A percentile compares a stretch with the other conserved stretches of the same genome.
These are phyloP conservation scores for Entomortierella lignicola DNA, from an alignment of 192 early-diverging fungal species.

Conservation along the genomic window DNA sequence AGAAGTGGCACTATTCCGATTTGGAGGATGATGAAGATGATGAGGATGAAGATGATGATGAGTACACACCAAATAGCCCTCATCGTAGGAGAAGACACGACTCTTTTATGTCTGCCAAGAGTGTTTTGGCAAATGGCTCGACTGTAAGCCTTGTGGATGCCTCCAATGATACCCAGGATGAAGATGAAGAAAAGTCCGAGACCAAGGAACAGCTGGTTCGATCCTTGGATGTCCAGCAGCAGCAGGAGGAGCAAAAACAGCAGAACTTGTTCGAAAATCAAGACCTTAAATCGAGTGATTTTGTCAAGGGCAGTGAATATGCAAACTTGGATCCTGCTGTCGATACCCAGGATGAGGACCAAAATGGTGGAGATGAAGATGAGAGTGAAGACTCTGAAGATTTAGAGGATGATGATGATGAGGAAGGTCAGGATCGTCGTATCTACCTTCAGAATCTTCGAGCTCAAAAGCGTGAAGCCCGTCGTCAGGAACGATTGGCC, in stretches of 20 bases:
- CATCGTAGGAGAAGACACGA: constrained; percentile 40
- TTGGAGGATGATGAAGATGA: constrained; percentile 34
- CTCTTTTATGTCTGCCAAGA: constrained; percentile 53
- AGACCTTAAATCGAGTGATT: constrained; percentile 4
- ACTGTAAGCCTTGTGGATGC: constrained; percentile 34
- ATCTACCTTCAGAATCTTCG: constrained; percentile 51
- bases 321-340: constrained; percentile 9
- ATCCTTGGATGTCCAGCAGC: no score
- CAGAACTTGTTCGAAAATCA: not conserved
- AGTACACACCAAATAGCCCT: not conserved
- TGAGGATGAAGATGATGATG: constrained; percentile 26
- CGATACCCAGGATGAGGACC: constrained; percentile 11
- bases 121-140: constrained; percentile 27
- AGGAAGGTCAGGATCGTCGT: constrained; percentile 51
- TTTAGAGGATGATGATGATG: constrained; percentile 49
- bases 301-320: constrained; percentile 16
- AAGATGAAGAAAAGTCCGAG: constrained; percentile 21
- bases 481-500: constrained; percentile 48
- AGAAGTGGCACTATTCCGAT: constrained; percentile 55
- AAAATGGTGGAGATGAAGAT: constrained; percentile 37
- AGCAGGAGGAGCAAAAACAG: not conserved
- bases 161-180: constrained; percentile 24
- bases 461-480: constrained; percentile 31
- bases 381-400: constrained; percentile 47
- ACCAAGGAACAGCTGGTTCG: no score